Evolutionary conservation across 176 grass and related monocot species (phyloP).

Genomic region (Zea luxurians): DNA sequence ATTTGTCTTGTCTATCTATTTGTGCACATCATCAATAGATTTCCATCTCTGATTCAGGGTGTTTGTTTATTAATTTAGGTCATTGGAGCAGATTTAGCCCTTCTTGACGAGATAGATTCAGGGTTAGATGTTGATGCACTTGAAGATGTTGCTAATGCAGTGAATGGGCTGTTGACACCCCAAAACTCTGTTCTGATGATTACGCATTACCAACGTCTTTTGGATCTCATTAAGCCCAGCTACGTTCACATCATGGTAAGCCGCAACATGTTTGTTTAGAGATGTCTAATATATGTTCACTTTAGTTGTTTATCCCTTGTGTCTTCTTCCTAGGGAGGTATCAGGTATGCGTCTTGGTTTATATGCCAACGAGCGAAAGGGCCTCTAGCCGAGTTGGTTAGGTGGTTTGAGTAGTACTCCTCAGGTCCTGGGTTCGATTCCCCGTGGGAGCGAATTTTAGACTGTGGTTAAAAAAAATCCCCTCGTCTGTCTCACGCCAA

Average conservation of each 20-base stretch:
- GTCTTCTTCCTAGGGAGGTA: background rate
- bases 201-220: slow-evolving; percentile 86
- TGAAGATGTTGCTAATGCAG: slow-evolving; percentile 76
- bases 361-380: background rate
- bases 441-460: no score
- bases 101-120: slow-evolving; percentile 97
- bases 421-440: no score
- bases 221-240: slow-evolving; percentile 84
- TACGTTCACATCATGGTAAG: slow-evolving; percentile 97
- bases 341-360: background rate
- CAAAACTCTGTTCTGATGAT: slow-evolving; percentile 88
- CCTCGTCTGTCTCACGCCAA: no score
- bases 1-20: slow-evolving; percentile 32
- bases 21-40: slow-evolving; percentile 8
- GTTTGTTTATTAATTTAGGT: slow-evolving; percentile 58
- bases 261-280: background rate
- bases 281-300: background rate
- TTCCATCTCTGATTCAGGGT: slow-evolving; percentile 23
- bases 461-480: no score
- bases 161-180: slow-evolving; percentile 84
- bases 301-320: background rate
- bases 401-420: no score
- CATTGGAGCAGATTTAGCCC: slow-evolving; percentile 82
- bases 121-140: slow-evolving; percentile 98
- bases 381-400: no score